Conservation (phyloP, 805 yeast genomes). For the Metschnikowia sp. region DNA sequence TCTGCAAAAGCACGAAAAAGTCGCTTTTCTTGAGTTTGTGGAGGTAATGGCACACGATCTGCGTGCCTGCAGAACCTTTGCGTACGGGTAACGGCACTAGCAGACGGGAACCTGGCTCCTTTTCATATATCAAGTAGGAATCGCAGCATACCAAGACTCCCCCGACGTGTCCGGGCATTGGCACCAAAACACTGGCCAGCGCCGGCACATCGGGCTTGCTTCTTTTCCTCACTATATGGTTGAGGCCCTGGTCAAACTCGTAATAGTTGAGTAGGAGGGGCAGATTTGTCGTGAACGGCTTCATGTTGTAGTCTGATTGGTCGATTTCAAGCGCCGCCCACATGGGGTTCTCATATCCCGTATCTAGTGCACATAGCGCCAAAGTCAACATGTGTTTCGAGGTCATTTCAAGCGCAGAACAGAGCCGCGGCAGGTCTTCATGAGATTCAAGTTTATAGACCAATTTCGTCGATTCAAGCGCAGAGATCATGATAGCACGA, state of each 20-base stretch:
- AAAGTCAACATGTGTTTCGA: constrained; percentile 51
- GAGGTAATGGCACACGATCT: constrained; percentile 54
- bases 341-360: constrained; percentile 76
- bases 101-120: constrained; percentile 23
- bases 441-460: constrained; percentile 53
- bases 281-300: constrained; percentile 3
- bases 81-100: constrained; percentile 58
- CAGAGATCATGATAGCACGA: constrained; percentile 65
- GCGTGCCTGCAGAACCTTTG: constrained; percentile 16
- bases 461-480: constrained; percentile 72
- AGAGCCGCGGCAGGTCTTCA: constrained; percentile 41
- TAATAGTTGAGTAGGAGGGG: constrained; percentile 53
- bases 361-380: constrained; percentile 59
- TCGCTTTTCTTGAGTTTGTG: constrained; percentile 59
- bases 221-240: constrained; percentile 57
- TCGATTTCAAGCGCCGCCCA: constrained; percentile 79
- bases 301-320: constrained; percentile 33
- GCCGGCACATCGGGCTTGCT: constrained; percentile 18
- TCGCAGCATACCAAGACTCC: constrained; percentile 67
- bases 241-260: constrained; percentile 82
- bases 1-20: constrained; percentile 71
- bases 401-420: constrained; percentile 74
- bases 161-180: constrained; percentile 69
- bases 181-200: constrained; percentile 51
- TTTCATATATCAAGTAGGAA: constrained; percentile 52